phyloP scores from a whole-genome alignment of 2,329 filamentous ascomycete genomes.

The Fusarium heterosporum region DNA sequence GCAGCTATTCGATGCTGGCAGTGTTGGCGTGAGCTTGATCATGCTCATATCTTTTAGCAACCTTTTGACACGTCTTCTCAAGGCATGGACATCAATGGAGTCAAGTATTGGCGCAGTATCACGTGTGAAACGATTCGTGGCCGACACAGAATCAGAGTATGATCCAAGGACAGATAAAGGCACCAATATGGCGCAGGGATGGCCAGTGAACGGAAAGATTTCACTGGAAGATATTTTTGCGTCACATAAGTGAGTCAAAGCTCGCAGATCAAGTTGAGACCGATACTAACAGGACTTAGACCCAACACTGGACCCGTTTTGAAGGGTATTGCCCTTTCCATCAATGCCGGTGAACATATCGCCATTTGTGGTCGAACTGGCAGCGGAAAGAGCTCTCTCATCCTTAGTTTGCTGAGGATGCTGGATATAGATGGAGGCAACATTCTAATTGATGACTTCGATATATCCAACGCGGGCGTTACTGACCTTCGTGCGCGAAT shows the following conservation, averaged over 20 bases:
- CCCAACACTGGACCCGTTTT: conserved; percentile 42
- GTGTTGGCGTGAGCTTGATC: conserved; percentile 43
- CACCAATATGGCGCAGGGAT: background rate
- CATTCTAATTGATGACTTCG: conserved; percentile 60
- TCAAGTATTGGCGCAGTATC: conserved; percentile 27
- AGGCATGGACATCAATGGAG: conserved; percentile 50
- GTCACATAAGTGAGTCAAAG: conserved; percentile 37
- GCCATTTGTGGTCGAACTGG: conserved; percentile 60
- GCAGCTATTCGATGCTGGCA: conserved; percentile 27
- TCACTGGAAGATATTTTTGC: background rate
- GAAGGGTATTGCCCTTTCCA: conserved; percentile 46
- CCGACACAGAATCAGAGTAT: conserved; percentile 22
- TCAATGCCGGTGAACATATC: conserved; percentile 52
- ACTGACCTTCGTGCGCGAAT: conserved; percentile 48
- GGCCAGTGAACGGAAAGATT: background rate
- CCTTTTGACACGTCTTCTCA: conserved; percentile 50
- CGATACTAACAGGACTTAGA: background rate
- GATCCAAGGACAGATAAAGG: background rate
- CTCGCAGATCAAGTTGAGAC: conserved; percentile 46
- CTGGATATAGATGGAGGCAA: conserved; percentile 56
- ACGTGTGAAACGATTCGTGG: conserved; percentile 17
- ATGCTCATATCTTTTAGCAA: conserved; percentile 48
- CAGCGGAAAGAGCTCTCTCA: conserved; percentile 53
- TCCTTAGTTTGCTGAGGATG: conserved; percentile 60
- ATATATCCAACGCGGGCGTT: conserved; percentile 46